phyloP scores from a whole-genome alignment of 164 flowering plant species.

The Cinnamomum chago region DNA sequence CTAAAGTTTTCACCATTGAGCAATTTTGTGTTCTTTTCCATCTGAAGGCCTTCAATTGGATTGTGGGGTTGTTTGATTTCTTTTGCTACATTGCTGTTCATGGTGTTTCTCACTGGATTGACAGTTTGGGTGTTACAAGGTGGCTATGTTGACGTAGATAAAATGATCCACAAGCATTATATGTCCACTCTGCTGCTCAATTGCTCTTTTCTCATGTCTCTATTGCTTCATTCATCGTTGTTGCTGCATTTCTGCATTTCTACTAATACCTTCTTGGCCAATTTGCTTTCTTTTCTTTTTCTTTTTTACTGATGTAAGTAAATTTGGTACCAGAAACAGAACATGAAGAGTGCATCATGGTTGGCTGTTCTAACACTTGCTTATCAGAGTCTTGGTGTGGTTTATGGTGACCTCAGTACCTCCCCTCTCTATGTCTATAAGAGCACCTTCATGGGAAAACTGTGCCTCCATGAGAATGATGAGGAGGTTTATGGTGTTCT shows the following conservation, averaged over 20 bases:
- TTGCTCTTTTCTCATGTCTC: not conserved
- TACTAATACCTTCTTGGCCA: not conserved
- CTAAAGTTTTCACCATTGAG: not conserved
- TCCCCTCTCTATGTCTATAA: slow-evolving; percentile 81
- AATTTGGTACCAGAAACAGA: slow-evolving; percentile 32
- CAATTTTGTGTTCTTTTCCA: not conserved
- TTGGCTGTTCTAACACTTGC: slow-evolving; percentile 49
- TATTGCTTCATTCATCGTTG: not conserved
- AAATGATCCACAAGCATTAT: not conserved
- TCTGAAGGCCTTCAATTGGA: not conserved
- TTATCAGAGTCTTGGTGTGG: slow-evolving; percentile 78
- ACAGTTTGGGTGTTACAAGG: not conserved
- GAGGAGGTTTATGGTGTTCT: slow-evolving; percentile 68
- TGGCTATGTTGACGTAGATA: not conserved
- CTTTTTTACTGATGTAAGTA: not conserved
- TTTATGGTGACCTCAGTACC: slow-evolving; percentile 74
- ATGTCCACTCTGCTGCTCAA: not conserved
- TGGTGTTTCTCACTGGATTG: not conserved
- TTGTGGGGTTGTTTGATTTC: not conserved
- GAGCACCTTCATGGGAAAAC: slow-evolving; percentile 61
- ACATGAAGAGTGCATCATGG: slow-evolving; percentile 37
- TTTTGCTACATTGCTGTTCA: not conserved
- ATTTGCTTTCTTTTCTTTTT: not conserved
- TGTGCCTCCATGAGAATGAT: slow-evolving; percentile 54
- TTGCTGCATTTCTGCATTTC: not conserved